Base-by-base conservation (phyloP, 2,329 filamentous ascomycete genomes). In the Phyllosticta ampelicida region DNA sequence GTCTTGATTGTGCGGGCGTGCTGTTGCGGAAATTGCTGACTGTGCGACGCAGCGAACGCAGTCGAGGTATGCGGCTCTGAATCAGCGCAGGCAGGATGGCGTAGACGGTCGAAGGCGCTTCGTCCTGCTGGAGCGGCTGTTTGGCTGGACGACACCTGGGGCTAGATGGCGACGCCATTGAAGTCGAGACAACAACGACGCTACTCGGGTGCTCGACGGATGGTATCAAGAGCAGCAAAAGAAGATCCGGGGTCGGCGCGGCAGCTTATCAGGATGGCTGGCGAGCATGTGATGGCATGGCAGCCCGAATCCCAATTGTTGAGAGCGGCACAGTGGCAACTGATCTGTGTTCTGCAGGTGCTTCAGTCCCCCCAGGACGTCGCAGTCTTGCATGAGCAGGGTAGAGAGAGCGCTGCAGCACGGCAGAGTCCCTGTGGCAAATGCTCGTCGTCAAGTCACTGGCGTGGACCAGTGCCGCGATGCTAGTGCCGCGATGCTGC, bases 11-110 rank as follows among this genome's bases (percentile, higher is more conserved):
- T 23, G 26, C 44, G 9, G 53, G 23, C 18, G 16, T 28, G 36
- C 19, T 53, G 51, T 26, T 44, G 29, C 66, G 65, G 30, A 68
- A 63, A 18, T 66, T 63, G 61, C 60, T 67, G 53, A 72, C 61
- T 6, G 71, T 70, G 29, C 66, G 66, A 59, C 71, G 66, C 50
- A 84, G 69, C 5, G 78, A 81, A 28, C 76, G 75, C 9, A 84
- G 71, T 5, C 74, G 74, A 2, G 78, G 77, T 20, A 83, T 71
- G 59, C 77, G 73, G 36, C 73, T 77, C 64, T 79, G 77, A 5
- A 84, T 71, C 4, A 79, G 73, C 1, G 73, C 71, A 3, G 81
- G 80, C 8, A 84, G 75, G 59, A 83, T 75, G 5, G 76, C 74
- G 66, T 79, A 80, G 16, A 83, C 71, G 60, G 77, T 76, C 20